Conservation (phyloP, 257 asterid species). For the Asclepias syriaca region DNA sequence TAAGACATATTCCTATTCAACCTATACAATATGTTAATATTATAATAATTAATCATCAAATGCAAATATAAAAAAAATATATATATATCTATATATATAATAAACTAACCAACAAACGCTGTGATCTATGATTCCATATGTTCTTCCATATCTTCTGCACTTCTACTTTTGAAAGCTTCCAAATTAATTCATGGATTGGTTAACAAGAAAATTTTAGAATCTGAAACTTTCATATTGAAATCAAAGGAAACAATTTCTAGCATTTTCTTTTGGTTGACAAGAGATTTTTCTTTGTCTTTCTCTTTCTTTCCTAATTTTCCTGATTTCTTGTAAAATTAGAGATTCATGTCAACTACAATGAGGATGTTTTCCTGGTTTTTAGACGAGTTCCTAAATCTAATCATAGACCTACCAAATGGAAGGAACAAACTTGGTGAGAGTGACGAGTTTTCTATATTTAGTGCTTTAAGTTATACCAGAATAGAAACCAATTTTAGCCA, state of each 20-base stretch:
- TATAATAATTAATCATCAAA: background rate
- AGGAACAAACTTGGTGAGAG: conserved; percentile 32
- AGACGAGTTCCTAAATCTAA: conserved; percentile 54
- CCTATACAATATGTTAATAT: conserved; percentile 36
- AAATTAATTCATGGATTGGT: conserved; percentile 5
- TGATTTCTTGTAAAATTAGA: conserved; percentile 29
- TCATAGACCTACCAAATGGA: conserved; percentile 63
- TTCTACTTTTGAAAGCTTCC: conserved; percentile 2
- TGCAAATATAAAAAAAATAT: background rate
- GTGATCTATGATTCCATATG: conserved; percentile 13
- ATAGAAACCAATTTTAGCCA: background rate
- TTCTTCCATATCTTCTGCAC: conserved; percentile 8
- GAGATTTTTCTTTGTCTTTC: conserved; percentile 1
- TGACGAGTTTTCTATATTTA: background rate
- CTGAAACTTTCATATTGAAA: conserved; percentile 26
- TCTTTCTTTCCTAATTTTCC: conserved; percentile 6
- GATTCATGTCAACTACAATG: conserved; percentile 29
- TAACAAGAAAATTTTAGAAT: background rate
- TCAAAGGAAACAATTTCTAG: conserved; percentile 23
- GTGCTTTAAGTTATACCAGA: background rate
- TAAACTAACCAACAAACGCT: background rate
- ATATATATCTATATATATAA: background rate
- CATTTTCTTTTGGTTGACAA: conserved; percentile 23
- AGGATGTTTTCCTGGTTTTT: conserved; percentile 34
- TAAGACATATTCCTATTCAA: conserved; percentile 9